Conservation (phyloP, 495 filamentous ascomycete genomes). For the Melanomma pulvis-pyrius region DNA sequence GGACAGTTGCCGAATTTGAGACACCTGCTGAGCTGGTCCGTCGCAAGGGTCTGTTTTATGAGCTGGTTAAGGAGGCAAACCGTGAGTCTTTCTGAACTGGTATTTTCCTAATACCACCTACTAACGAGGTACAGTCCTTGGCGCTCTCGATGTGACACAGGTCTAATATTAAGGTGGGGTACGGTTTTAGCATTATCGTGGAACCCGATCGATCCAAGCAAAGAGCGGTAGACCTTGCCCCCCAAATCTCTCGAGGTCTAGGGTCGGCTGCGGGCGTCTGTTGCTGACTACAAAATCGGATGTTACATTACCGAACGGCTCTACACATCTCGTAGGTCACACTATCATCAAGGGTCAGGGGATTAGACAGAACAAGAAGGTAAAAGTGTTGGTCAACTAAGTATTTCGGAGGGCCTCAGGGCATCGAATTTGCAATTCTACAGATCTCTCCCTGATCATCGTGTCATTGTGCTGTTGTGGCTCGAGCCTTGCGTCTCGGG, state of each 20-base stretch:
- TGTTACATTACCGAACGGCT: background rate
- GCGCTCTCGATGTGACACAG: constrained; percentile 33
- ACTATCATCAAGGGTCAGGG: background rate
- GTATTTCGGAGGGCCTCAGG: background rate
- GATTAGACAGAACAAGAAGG: background rate
- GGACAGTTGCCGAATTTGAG: constrained; percentile 53
- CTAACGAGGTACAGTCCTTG: constrained; percentile 39
- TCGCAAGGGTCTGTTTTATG: constrained; percentile 47
- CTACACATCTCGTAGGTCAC: background rate
- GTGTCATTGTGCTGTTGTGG: background rate
- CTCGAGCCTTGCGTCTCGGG: background rate
- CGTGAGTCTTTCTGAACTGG: background rate
- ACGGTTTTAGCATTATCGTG: constrained; percentile 21
- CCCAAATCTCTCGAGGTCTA: background rate
- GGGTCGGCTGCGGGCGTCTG: background rate
- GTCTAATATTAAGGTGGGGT: constrained; percentile 2
- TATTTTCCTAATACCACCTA: too few relatives aligned
- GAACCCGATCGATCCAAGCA: constrained; percentile 8
- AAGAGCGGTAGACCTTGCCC: background rate
- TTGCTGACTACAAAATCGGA: background rate
- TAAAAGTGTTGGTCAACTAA: background rate
- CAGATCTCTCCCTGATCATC: background rate
- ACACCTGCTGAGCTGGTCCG: constrained; percentile 45
- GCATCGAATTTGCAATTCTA: background rate
- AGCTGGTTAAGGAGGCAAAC: constrained; percentile 47